phyloP scores from a whole-genome alignment of 2,329 filamentous ascomycete species.

The Colletotrichum graminicola region DNA sequence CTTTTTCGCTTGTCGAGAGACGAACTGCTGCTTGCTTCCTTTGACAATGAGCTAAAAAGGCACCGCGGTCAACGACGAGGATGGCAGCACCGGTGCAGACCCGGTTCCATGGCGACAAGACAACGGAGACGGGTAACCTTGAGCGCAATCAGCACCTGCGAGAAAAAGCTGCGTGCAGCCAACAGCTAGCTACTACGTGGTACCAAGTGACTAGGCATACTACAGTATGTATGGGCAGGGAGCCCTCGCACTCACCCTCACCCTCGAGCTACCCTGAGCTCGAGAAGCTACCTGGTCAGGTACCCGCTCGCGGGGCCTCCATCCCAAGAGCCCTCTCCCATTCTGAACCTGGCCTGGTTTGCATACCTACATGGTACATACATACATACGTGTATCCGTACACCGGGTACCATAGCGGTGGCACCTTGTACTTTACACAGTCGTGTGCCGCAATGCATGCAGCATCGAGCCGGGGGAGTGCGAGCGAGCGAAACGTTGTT shows the following conservation, averaged over 20 bases:
- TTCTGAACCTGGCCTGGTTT: background rate
- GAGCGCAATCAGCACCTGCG: too few relatives aligned
- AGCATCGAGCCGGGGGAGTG: background rate
- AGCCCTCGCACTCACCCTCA: too few relatives aligned
- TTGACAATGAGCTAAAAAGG: slow-evolving; percentile 34
- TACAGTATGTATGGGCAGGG: too few relatives aligned
- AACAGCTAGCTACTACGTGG: background rate
- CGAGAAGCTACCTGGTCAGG: slow-evolving; percentile 18
- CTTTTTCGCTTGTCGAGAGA: slow-evolving; percentile 17
- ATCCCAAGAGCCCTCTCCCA: background rate
- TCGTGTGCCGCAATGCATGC: background rate
- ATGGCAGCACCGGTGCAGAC: background rate
- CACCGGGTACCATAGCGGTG: too few relatives aligned
- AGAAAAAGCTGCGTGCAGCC: background rate
- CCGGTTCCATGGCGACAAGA: background rate
- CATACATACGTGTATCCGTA: too few relatives aligned
- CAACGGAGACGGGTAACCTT: background rate
- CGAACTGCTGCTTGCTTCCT: slow-evolving; percentile 31
- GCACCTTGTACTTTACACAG: background rate
- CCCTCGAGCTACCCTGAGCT: slow-evolving; percentile 22
- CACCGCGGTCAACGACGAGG: slow-evolving; percentile 11
- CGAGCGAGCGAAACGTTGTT: slow-evolving; percentile 6
- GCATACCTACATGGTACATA: background rate
- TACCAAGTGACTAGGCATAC: too few relatives aligned
- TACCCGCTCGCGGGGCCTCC: slow-evolving; percentile 18